A percentile compares a stretch with the other conserved stretches of the same genome.
Conservation (phyloP, 208 protist genomes). For the Crithidia brevicula region DNA sequence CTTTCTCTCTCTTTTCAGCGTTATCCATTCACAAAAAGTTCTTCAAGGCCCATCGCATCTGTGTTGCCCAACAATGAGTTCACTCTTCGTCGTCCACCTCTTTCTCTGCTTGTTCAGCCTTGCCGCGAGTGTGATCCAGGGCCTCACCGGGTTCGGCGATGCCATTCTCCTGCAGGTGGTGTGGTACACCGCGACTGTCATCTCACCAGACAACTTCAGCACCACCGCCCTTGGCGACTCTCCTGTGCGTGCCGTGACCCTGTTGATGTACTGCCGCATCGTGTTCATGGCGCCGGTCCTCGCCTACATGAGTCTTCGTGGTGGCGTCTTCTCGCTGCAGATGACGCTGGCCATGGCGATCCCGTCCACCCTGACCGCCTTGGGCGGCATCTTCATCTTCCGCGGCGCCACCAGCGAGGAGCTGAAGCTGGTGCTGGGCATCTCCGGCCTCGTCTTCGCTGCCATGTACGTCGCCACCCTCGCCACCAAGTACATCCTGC, state of each 20-base stretch:
- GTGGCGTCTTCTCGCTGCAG: conserved; percentile 43
- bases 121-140: conserved; percentile 41
- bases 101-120: conserved; percentile 35
- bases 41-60: background rate
- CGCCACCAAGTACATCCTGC: conserved; percentile 13
- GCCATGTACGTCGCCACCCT: conserved; percentile 35
- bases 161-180: conserved; percentile 48
- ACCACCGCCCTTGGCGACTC: conserved; percentile 33
- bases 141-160: conserved; percentile 47
- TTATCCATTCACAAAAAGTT: background rate
- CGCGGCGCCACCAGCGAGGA: conserved; percentile 10
- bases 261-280: conserved; percentile 49
- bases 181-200: conserved; percentile 34
- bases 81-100: conserved; percentile 26
- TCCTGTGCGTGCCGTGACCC: conserved; percentile 35
- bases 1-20: background rate
- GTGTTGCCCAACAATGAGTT: conserved; percentile 1
- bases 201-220: conserved; percentile 35
- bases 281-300: conserved; percentile 37
- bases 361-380: conserved; percentile 34
- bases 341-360: conserved; percentile 46
- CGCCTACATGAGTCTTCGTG: conserved; percentile 32
- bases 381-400: conserved; percentile 39
- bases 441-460: conserved; percentile 45
- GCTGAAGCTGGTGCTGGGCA: conserved; percentile 43